Base-by-base conservation (phyloP, 345 rosid species). In the Theobroma cacao region DNA sequence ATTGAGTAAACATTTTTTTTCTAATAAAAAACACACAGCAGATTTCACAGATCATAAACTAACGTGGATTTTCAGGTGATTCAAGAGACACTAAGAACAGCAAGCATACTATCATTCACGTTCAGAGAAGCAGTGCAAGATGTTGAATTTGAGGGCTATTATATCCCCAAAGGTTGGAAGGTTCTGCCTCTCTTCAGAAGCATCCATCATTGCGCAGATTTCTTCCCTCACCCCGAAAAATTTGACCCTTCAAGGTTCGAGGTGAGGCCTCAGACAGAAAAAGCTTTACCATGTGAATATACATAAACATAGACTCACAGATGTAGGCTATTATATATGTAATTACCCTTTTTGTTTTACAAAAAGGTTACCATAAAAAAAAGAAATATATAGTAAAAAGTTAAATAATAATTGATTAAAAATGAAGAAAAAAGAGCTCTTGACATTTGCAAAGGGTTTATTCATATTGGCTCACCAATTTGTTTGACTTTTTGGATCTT, bases 141-240 rank as follows among this genome's bases (percentile, higher is more conserved):
- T 68, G 93, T 95, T 12, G 96, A 95, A 59, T 87, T 77, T 74
- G 87, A 91, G 81, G 99, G 97, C 3, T 95, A 78, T 77, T 76
- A 83, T n/a, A 95, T 95, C 84, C 99, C 99, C 18, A 91, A 83
- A 83, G 97, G 99, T 45, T 95, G 99, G 99, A 95, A 95, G 80
- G 94, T 95, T 76, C 93, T 95, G 69, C 99, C 98, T 66, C 97
- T 95, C 81, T 95, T 95, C 77, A 85, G 99, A 77, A 87, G 76
- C 85, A 91, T 95, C 68, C 99, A 95, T 84, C 98, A 95, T 75
- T 87, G 83, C 52, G 81, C 93, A 7, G 89, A 91, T 62, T 84
- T 85, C 77, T 94, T 89, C 78, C 97, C 97, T 60, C 86, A 88
- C 20, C 98, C 97, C 1, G 87, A 90, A 12, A 93, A 86, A 75